Evolutionary conservation across 805 yeast genomes (phyloP).

Genomic region (Tetrapisispora fleetii): DNA sequence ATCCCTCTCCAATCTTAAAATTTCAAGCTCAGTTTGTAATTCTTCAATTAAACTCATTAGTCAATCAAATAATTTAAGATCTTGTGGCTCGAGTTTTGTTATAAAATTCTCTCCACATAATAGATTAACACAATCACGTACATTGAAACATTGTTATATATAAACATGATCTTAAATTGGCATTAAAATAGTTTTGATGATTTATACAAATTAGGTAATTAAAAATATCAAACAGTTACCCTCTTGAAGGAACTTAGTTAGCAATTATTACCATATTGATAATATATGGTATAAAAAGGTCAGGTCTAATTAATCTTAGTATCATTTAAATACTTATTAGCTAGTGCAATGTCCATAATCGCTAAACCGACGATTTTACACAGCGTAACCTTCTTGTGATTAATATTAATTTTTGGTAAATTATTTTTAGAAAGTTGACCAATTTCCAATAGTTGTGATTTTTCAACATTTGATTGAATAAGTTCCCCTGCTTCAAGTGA

Average conservation of each 20-base stretch:
- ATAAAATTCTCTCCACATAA: too few relatives aligned
- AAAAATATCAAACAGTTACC: not conserved
- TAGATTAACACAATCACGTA: too few relatives aligned
- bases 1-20: slow-evolving; percentile 9
- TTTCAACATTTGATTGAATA: slow-evolving; percentile 35
- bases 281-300: too few relatives aligned
- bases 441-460: slow-evolving; percentile 37
- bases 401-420: slow-evolving; percentile 1
- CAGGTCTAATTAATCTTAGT: too few relatives aligned
- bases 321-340: slow-evolving; percentile 1
- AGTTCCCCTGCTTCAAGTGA: slow-evolving; percentile 58
- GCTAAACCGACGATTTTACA: slow-evolving; percentile 54
- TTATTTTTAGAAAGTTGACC: slow-evolving; percentile 28
- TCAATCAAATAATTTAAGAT: not conserved
- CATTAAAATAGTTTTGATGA: not conserved
- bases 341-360: slow-evolving; percentile 43
- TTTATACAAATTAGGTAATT: not conserved
- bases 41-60: slow-evolving; percentile 4
- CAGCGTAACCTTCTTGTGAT: slow-evolving; percentile 30
- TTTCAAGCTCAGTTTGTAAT: slow-evolving; percentile 7
- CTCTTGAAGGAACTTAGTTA: not conserved
- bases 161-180: not conserved
- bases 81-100: not conserved
- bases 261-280: not conserved
- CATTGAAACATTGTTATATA: too few relatives aligned